Base-by-base conservation (phyloP, 2,329 filamentous ascomycete species). In the Ascochyta lentis region DNA sequence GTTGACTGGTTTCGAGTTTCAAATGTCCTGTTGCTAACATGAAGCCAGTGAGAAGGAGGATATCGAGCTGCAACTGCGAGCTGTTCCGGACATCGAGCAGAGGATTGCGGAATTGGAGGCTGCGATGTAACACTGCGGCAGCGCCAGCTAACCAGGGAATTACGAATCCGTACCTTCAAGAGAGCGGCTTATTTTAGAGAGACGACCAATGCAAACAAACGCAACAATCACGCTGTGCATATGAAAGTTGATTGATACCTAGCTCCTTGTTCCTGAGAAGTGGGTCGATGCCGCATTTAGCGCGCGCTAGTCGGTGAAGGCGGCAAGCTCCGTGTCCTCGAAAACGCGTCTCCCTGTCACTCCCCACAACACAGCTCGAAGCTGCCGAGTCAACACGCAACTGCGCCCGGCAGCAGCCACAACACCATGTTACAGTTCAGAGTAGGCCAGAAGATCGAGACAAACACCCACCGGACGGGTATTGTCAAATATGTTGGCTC, bases 1-100 rank as follows among this genome's bases (percentile, higher is more conserved):
- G 82, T 77, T 15, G 9, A 13, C 22, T 6, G 5, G 12, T 15
- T 22, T 23, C 47, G 9, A 22, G 38, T 19, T 3, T 6, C 10
- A 4, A 2, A 22, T 24, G 31, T 19, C 60, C 24, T 19, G 4
- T 16, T 54, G 49, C 61, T 72, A 59, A 71, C 27, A 6, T 24
- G 3, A 42, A 12, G 33, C 16, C 48, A 85, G 83, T 77, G 95
- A 98, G 81, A 96, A 90, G 76, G 95, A 99, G 72, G 94, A 98
- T 63, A 81, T 98, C 39, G 94, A 98, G 56, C 80, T 96, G 45
- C 84, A 91, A 74, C 78, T 99, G 47, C 83, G 95, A 56, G 89
- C 92, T 60, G 90, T 98, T 8, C 92, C 92, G 0, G 94, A 96
- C 70, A 84, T 96, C 62, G 89, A 97, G 82, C 88, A 89, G 74